Base-by-base conservation (phyloP, 352 stramenopile species). In the Globisporangium radiosum region DNA sequence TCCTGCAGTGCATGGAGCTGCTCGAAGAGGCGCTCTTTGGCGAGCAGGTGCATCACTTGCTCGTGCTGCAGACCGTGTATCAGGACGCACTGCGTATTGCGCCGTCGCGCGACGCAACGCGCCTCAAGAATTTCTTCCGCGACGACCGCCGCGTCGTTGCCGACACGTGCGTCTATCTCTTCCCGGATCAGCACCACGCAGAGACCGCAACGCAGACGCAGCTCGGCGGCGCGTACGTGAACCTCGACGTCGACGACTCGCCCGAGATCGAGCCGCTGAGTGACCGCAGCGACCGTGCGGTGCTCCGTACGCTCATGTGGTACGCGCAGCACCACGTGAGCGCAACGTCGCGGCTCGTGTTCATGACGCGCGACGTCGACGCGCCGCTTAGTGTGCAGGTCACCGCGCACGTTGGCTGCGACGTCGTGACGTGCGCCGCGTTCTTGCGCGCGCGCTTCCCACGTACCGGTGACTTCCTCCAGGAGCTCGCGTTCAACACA, bases 1-100 rank as follows among this genome's bases (percentile, higher is more conserved):
- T 94, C 50, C 45, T 90, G 49, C 78, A 88, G 64, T 88, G 81
- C 55, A 82, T 94, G 73, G 82, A 91, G 64, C 68, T 94, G 14
- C 60, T 92, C 14, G 74, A 90, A 45, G 73, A 89, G 15, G 58
- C 64, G 56, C 52, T 76, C 47, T 86, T 94, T 40, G 63, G 54
- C 25, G 57, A 57, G 15, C 62, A 64, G 1, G 72, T 65, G 3
- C 60, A 66, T 40, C 69, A 85, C 54, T 44, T 92, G 36, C 64
- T 92, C 17, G 71, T 94, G n/a, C 62, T 94, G 52, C 73, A 92
- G 65, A 90, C 75, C 10, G 82, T 90, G 11, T 60, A 82, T n/a
- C 66, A 78, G 42, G 68, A 81, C 44, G 81, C 85, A 50, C 52
- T 91, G 54, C 72, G 73, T 37, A 64, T 90, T n/a, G 81, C 73